Conservation (phyloP, 2,329 filamentous ascomycete genomes). For the Cercospora brassicicola region DNA sequence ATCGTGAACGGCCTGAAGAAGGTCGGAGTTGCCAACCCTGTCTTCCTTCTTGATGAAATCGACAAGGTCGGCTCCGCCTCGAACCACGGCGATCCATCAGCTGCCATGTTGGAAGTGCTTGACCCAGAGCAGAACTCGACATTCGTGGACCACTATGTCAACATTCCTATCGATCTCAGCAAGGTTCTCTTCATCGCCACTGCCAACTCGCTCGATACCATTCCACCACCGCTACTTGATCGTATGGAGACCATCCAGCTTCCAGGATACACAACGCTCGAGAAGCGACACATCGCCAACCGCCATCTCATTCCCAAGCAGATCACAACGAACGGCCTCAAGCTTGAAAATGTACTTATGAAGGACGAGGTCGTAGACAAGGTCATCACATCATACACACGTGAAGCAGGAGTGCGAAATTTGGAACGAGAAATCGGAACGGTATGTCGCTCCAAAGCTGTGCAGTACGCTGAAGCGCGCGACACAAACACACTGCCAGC, state of each 20-base stretch:
- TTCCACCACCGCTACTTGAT: slow-evolving; percentile 88
- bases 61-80: slow-evolving; percentile 92
- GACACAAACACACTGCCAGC: slow-evolving; percentile 64
- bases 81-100: slow-evolving; percentile 91
- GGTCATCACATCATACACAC: slow-evolving; percentile 94
- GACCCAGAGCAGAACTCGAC: slow-evolving; percentile 96
- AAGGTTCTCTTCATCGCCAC: slow-evolving; percentile 98
- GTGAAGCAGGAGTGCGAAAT: slow-evolving; percentile 93
- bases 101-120: slow-evolving; percentile 95
- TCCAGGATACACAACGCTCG: slow-evolving; percentile 91
- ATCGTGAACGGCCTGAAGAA: slow-evolving; percentile 94
- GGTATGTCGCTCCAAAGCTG: slow-evolving; percentile 91
- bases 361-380: slow-evolving; percentile 85
- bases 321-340: slow-evolving; percentile 83
- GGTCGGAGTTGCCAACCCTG: slow-evolving; percentile 90
- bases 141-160: slow-evolving; percentile 95
- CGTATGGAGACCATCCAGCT: slow-evolving; percentile 96
- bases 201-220: slow-evolving; percentile 91
- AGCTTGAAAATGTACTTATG: slow-evolving; percentile 71
- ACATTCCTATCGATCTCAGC: slow-evolving; percentile 90
- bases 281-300: slow-evolving; percentile 92
- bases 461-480: slow-evolving; percentile 87
- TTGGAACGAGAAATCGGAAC: slow-evolving; percentile 93
- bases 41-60: slow-evolving; percentile 94
- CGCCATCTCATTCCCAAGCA: slow-evolving; percentile 97